A percentile compares a stretch with the other conserved stretches of the same genome.
These are phyloP conservation scores for Stagonosporopsis cucurbitacearum DNA, from an alignment of 2,329 filamentous ascomycete species.

Conservation along the genomic window DNA sequence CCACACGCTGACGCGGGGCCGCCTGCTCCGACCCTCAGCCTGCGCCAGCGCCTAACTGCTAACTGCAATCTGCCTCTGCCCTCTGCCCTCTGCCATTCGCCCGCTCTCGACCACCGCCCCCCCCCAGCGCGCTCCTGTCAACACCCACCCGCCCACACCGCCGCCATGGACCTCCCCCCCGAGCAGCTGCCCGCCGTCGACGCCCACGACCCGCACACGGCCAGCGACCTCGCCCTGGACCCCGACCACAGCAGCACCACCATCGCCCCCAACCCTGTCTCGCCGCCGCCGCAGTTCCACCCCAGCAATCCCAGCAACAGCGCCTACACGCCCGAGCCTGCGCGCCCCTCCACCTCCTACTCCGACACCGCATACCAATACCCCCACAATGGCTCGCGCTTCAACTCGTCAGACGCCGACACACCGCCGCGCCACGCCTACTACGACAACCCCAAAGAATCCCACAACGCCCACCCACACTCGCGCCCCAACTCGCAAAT, in stretches of 20 bases:
- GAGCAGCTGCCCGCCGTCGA: slow-evolving; percentile 24
- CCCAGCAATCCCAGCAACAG: slow-evolving; percentile 42
- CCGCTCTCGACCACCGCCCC: slow-evolving; percentile 20
- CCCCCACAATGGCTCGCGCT: slow-evolving; percentile 48
- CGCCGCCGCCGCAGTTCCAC: slow-evolving; percentile 22
- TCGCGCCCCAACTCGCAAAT: slow-evolving; percentile 59
- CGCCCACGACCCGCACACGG: slow-evolving; percentile 37
- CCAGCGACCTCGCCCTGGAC: slow-evolving; percentile 49
- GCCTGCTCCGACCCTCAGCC: slow-evolving; percentile 1
- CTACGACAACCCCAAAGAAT: slow-evolving; percentile 42
- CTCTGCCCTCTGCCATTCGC: slow-evolving; percentile 35
- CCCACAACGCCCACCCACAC: slow-evolving; percentile 46
- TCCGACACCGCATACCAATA: slow-evolving; percentile 57
- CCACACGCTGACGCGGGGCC: slow-evolving; percentile 36
- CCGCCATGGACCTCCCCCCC: slow-evolving; percentile 31
- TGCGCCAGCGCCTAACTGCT: slow-evolving; percentile 27
- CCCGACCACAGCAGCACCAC: slow-evolving; percentile 56
- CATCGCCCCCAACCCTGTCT: slow-evolving; percentile 38
- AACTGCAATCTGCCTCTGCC: no score
- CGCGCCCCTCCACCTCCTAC: slow-evolving; percentile 61
- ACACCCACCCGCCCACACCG: slow-evolving; percentile 6
- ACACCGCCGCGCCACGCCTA: slow-evolving; percentile 47
- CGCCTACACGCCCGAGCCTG: slow-evolving; percentile 51
- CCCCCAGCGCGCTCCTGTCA: neutral
- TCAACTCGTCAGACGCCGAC: slow-evolving; percentile 58